Evolutionary conservation across 345 rosid species (phyloP).

Genomic region (Camelina laxa): DNA sequence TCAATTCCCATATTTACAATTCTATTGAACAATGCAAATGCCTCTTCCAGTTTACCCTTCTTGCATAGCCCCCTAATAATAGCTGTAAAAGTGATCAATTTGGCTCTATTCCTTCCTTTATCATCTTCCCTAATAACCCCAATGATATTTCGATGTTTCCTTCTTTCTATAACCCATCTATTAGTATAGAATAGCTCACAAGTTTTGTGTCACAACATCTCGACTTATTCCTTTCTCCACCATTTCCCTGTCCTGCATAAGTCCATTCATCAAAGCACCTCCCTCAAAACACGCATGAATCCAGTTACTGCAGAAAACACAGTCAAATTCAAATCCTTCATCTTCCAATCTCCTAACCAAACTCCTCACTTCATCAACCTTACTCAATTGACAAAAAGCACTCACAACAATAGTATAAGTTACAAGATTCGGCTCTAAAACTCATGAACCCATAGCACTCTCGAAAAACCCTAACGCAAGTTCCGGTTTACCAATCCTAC

Average conservation of each 20-base stretch:
- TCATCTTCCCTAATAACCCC: slow-evolving; percentile 69
- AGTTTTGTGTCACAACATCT: no score
- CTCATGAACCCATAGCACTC: slow-evolving; percentile 54
- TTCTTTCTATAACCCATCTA: slow-evolving; percentile 62
- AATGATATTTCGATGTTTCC: slow-evolving; percentile 51
- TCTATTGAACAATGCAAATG: slow-evolving; percentile 57
- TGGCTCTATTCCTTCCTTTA: slow-evolving; percentile 59
- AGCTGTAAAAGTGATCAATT: slow-evolving; percentile 63
- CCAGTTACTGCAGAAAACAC: slow-evolving; percentile 71
- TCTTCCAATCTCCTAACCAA: slow-evolving; percentile 57
- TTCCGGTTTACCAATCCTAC: slow-evolving; percentile 71
- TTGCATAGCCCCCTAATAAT: slow-evolving; percentile 65
- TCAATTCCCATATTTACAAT: slow-evolving; percentile 56
- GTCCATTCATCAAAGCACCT: slow-evolving; percentile 55
- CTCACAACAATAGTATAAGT: slow-evolving; percentile 62
- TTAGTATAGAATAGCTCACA: slow-evolving; percentile 65
- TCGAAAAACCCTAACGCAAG: slow-evolving; percentile 62
- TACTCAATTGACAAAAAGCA: slow-evolving; percentile 68
- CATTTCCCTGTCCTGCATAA: slow-evolving; percentile 58
- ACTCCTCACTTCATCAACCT: slow-evolving; percentile 54
- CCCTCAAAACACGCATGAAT: slow-evolving; percentile 56
- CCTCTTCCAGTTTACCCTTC: slow-evolving; percentile 66
- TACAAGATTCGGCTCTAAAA: slow-evolving; percentile 64
- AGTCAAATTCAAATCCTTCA: slow-evolving; percentile 66
- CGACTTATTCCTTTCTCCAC: slow-evolving; percentile 50